Evolutionary conservation across 2,329 filamentous ascomycete genomes (phyloP).

Genomic region (Juglanconis oblonga): DNA sequence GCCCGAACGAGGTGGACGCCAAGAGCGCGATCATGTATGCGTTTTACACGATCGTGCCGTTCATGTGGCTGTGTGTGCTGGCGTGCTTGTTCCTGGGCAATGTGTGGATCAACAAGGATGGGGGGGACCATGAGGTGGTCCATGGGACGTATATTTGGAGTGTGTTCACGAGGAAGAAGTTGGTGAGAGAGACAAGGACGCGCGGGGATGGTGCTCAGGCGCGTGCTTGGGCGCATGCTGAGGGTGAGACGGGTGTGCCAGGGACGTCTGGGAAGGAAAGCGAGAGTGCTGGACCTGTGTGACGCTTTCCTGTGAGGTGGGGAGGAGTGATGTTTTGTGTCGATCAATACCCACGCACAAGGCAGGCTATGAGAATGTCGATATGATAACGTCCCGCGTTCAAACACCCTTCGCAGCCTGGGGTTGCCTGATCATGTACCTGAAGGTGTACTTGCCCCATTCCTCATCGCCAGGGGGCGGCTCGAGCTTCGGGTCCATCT

Average conservation of each 20-base stretch:
- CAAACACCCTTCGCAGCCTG: not conserved
- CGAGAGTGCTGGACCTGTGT: not conserved
- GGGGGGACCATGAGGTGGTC: slow-evolving; percentile 24
- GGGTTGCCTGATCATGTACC: slow-evolving; percentile 28
- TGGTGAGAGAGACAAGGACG: slow-evolving; percentile 19
- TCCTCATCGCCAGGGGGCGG: slow-evolving; percentile 24
- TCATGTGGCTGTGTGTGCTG: slow-evolving; percentile 42
- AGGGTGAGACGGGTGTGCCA: not conserved
- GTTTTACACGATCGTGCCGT: slow-evolving; percentile 58
- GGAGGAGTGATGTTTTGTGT: not conserved
- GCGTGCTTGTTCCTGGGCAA: slow-evolving; percentile 30
- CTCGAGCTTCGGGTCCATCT: slow-evolving; percentile 5
- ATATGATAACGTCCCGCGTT: not conserved
- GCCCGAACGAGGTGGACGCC: slow-evolving; percentile 13
- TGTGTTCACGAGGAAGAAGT: slow-evolving; percentile 14
- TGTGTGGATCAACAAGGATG: slow-evolving; percentile 28
- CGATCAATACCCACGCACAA: not conserved
- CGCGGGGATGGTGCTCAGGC: slow-evolving; percentile 11
- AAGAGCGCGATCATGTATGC: slow-evolving; percentile 61
- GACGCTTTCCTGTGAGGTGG: not conserved
- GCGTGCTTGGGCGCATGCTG: not conserved
- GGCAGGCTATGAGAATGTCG: too few species aligned
- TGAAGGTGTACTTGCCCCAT: slow-evolving; percentile 33
- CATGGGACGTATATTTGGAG: slow-evolving; percentile 23
- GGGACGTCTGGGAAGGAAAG: not conserved